These are phyloP conservation scores for Boletus sensibilis DNA, from an alignment of 768 basidiomycete species.

Conservation along the genomic window DNA sequence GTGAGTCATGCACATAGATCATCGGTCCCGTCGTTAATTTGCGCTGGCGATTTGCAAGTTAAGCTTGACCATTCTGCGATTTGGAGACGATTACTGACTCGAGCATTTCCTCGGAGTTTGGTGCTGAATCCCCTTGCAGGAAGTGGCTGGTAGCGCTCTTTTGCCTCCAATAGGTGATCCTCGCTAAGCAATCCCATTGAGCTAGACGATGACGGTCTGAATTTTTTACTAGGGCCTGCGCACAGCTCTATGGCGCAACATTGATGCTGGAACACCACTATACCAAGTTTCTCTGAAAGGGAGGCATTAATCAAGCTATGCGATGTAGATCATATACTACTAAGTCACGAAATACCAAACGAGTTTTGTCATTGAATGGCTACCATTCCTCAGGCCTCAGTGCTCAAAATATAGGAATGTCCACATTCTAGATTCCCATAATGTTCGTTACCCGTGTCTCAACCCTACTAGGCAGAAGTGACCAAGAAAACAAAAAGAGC, in stretches of 20 bases:
- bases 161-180: not conserved
- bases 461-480: too few species aligned
- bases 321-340: not conserved
- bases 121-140: not conserved
- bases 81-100: not conserved
- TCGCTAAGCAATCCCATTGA: not conserved
- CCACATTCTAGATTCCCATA: too few species aligned
- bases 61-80: not conserved
- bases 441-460: not conserved
- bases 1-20: not conserved
- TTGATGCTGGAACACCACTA: not conserved
- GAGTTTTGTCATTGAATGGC: not conserved
- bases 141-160: not conserved
- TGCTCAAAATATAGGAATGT: not conserved
- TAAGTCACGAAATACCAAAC: not conserved
- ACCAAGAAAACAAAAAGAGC: not conserved
- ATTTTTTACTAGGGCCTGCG: not conserved
- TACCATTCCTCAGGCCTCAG: too few species aligned
- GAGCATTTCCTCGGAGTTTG: too few species aligned
- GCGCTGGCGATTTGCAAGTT: not conserved
- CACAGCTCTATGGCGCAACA: not conserved
- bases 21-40: not conserved
- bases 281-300: not conserved
- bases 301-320: not conserved
- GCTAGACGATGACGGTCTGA: too few species aligned